A percentile compares a stretch with the other conserved stretches of the same genome.
phyloP scores from a whole-genome alignment of 768 basidiomycete genomes.

The Tylopilus felleus region DNA sequence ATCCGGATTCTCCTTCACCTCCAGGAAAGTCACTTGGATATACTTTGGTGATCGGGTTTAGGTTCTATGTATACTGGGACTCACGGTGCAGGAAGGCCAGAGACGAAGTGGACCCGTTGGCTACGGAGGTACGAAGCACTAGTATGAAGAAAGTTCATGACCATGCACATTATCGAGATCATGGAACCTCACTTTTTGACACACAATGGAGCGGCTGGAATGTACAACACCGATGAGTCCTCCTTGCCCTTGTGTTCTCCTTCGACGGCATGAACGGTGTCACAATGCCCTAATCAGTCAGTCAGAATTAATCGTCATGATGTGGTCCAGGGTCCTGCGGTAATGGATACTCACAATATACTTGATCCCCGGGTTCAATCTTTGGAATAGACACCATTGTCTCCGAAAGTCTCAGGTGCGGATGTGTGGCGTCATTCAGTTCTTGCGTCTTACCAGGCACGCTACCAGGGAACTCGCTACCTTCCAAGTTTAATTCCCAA shows the following conservation, averaged over 20 bases:
- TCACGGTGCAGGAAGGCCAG: slow-evolving; percentile 52
- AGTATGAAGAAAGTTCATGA: not conserved
- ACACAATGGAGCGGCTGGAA: slow-evolving; percentile 52
- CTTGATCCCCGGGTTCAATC: slow-evolving; percentile 63
- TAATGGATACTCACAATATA: slow-evolving; percentile 43
- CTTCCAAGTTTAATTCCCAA: slow-evolving; percentile 55
- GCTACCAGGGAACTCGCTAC: slow-evolving; percentile 52
- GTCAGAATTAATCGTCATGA: not conserved
- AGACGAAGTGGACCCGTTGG: slow-evolving; percentile 45
- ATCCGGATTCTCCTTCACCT: slow-evolving; percentile 48
- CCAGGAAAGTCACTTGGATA: slow-evolving; percentile 47
- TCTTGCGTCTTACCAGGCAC: slow-evolving; percentile 54
- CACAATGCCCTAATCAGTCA: slow-evolving; percentile 45
- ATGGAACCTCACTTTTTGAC: slow-evolving; percentile 39
- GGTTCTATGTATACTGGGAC: not conserved
- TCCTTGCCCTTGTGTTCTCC: slow-evolving; percentile 40
- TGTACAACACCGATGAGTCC: slow-evolving; percentile 57
- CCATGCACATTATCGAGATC: not conserved
- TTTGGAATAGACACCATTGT: slow-evolving; percentile 58
- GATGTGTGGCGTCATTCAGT: slow-evolving; percentile 53
- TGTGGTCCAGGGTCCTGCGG: not conserved
- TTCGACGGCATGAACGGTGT: slow-evolving; percentile 56
- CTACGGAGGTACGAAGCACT: slow-evolving; percentile 50
- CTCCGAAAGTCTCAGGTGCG: slow-evolving; percentile 52
- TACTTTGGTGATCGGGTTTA: not conserved